Conservation (phyloP, 768 basidiomycete genomes). For the Mycena capillaripes region DNA sequence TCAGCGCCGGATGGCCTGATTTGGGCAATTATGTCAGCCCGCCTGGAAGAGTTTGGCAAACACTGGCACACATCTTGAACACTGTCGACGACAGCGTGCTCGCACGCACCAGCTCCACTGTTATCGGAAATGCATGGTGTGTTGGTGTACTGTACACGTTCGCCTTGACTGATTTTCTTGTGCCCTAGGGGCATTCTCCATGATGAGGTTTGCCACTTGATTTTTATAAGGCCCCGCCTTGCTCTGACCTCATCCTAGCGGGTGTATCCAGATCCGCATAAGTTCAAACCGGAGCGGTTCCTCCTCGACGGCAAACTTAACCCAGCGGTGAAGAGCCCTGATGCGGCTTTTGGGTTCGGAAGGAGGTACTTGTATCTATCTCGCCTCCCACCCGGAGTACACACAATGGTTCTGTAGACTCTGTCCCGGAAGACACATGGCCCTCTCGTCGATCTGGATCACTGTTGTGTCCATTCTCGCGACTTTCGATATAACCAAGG, state of each 20-base stretch:
- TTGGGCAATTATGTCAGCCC: neutral
- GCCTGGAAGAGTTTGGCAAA: neutral
- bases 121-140: constrained; percentile 49
- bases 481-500: neutral
- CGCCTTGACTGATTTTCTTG: neutral
- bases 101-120: constrained; percentile 28
- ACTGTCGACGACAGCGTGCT: neutral
- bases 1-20: neutral
- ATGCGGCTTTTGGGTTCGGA: neutral
- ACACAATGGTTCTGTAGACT: neutral
- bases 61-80: neutral
- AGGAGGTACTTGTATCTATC: neutral
- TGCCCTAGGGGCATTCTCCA: neutral
- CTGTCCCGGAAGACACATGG: neutral
- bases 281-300: neutral
- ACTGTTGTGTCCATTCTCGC: neutral
- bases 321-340: neutral
- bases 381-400: neutral
- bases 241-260: neutral
- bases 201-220: neutral
- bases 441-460: neutral
- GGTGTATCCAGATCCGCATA: neutral
- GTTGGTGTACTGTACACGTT: constrained; percentile 13
- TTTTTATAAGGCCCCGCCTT: neutral
- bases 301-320: neutral